Conservation (phyloP, 345 rosid species). For the Jatropha curcas region DNA sequence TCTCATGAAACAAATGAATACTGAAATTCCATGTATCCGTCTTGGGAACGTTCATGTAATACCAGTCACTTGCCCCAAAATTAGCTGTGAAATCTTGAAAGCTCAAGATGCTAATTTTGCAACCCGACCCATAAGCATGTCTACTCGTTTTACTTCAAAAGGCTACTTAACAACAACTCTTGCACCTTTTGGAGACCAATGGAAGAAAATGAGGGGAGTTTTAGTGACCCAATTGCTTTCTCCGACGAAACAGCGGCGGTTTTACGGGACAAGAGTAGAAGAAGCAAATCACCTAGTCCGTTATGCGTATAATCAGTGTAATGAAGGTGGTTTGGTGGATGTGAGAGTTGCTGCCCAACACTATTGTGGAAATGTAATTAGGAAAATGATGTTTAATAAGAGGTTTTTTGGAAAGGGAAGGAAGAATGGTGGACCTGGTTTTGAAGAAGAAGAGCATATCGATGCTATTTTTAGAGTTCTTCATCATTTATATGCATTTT, state of each 20-base stretch:
- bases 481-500: constrained; percentile 37
- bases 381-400: constrained; percentile 26
- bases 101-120: constrained; percentile 43
- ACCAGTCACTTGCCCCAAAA: constrained; percentile 39
- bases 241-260: constrained; percentile 20
- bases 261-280: constrained; percentile 24
- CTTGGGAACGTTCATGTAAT: constrained; percentile 41
- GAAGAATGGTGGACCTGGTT: constrained; percentile 28
- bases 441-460: constrained; percentile 35
- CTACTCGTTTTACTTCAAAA: constrained; percentile 20
- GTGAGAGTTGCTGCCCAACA: constrained; percentile 18
- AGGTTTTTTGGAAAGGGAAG: constrained; percentile 27
- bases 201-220: constrained; percentile 50
- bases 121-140: constrained; percentile 35
- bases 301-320: constrained; percentile 33
- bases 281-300: constrained; percentile 48
- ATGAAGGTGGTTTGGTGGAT: constrained; percentile 4
- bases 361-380: constrained; percentile 24
- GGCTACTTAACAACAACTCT: constrained; percentile 37
- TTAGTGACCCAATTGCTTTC: constrained; percentile 27
- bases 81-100: constrained; percentile 40
- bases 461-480: constrained; percentile 45
- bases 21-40: constrained; percentile 45
- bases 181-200: constrained; percentile 43
- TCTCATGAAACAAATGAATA: constrained; percentile 35